Conservation (phyloP, 2,329 filamentous ascomycete genomes). For the Trichoderma guizhouense region DNA sequence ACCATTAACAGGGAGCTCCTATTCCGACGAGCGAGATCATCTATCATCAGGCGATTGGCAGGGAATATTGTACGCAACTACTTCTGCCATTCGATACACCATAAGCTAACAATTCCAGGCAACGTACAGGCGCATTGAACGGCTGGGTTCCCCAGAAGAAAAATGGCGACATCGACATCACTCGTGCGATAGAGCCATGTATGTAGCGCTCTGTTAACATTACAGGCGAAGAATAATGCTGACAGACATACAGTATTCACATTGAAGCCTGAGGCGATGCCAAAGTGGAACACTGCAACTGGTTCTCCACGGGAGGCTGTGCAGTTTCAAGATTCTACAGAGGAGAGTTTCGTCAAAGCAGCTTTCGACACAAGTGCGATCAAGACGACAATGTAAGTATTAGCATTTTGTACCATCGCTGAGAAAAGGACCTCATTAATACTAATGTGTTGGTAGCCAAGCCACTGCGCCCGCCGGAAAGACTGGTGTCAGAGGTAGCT, state of each 20-base stretch:
- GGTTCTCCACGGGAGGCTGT: neutral
- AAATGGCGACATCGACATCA: neutral
- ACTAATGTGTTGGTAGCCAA: neutral
- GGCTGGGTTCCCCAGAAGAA: neutral
- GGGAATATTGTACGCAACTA: neutral
- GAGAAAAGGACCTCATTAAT: neutral
- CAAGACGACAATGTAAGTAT: neutral
- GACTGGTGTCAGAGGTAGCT: neutral
- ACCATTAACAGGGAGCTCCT: neutral
- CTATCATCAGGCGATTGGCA: neutral
- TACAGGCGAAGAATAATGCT: neutral
- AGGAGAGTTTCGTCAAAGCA: neutral
- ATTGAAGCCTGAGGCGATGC: neutral
- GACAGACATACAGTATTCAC: neutral
- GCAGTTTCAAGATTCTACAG: neutral
- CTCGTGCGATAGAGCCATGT: neutral
- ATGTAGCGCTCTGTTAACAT: neutral
- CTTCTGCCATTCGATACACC: neutral
- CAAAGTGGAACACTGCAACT: neutral
- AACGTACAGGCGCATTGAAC: neutral
- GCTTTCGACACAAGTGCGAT: neutral
- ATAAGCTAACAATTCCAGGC: neutral
- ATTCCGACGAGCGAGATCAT: neutral
- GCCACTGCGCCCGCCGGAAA: neutral
- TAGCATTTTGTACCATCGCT: neutral